Conservation (phyloP, 495 filamentous ascomycete genomes). For the Niebla homalea region DNA sequence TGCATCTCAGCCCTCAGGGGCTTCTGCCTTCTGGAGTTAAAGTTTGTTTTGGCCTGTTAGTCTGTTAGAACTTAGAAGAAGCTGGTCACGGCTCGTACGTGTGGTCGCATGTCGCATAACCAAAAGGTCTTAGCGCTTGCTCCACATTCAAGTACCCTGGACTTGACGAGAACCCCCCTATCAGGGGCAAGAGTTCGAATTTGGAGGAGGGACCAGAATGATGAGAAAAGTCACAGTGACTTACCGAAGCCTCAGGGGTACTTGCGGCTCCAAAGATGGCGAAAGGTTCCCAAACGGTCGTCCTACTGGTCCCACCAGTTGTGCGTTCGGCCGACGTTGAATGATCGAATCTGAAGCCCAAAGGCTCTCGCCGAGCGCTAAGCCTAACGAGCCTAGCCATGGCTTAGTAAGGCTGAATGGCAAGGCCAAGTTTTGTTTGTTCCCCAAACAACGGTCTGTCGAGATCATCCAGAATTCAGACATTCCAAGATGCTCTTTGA, state of each 20-base stretch:
- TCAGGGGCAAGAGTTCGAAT: background rate
- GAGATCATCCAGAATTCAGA: slow-evolving; percentile 3
- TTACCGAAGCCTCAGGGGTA: background rate
- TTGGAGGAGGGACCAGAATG: background rate
- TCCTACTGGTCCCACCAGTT: no score
- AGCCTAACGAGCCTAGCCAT: no score
- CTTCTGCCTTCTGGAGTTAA: background rate
- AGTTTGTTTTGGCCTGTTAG: no score
- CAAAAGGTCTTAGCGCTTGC: background rate
- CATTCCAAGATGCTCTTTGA: background rate
- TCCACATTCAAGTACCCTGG: background rate
- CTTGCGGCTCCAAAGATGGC: background rate
- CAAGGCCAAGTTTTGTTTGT: no score
- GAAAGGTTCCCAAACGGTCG: no score
- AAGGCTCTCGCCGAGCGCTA: no score
- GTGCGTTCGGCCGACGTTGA: no score
- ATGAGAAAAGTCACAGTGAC: background rate
- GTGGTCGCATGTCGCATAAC: slow-evolving; percentile 15
- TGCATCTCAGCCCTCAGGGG: slow-evolving; percentile 1
- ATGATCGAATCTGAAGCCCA: no score
- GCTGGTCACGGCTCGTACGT: no score
- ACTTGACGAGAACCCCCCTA: background rate
- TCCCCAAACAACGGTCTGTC: slow-evolving; percentile 2
- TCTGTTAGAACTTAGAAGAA: no score
- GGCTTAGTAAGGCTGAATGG: no score